Percentiles rank a stretch among this genome's conserved stretches.
Conservation (phyloP, 2,329 filamentous ascomycete genomes). For the Penicillium sp. region DNA sequence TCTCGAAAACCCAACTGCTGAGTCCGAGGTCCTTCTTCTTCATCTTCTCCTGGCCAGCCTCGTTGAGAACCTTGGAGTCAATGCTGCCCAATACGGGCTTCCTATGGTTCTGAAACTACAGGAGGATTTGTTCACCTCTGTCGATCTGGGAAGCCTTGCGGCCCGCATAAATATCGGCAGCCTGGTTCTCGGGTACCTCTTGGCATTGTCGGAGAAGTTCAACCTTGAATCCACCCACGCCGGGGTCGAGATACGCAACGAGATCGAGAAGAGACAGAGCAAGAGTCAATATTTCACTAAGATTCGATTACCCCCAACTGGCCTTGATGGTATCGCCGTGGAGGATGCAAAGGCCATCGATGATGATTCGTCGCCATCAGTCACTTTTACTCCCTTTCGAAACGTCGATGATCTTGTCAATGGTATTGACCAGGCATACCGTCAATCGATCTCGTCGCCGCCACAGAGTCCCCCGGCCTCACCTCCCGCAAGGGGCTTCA, state of each 20-base stretch:
- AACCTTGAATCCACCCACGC: slow-evolving; percentile 72
- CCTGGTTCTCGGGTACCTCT: slow-evolving; percentile 87
- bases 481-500: slow-evolving; percentile 64
- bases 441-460: slow-evolving; percentile 63
- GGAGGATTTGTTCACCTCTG: slow-evolving; percentile 67
- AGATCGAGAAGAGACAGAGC: slow-evolving; percentile 74
- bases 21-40: slow-evolving; percentile 75
- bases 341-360: slow-evolving; percentile 45
- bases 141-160: slow-evolving; percentile 49
- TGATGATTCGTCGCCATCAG: slow-evolving; percentile 50
- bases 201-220: slow-evolving; percentile 76
- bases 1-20: slow-evolving; percentile 71
- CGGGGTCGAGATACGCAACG: slow-evolving; percentile 72
- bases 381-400: slow-evolving; percentile 72
- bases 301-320: slow-evolving; percentile 70
- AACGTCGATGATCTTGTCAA: slow-evolving; percentile 73
- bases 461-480: slow-evolving; percentile 72
- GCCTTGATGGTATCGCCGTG: slow-evolving; percentile 64
- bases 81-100: slow-evolving; percentile 75
- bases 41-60: slow-evolving; percentile 77
- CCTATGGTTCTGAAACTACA: slow-evolving; percentile 90
- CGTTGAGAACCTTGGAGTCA: slow-evolving; percentile 78
- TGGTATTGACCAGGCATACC: slow-evolving; percentile 73
- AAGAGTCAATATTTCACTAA: slow-evolving; percentile 79
- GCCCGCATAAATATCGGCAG: slow-evolving; percentile 81